A percentile compares a stretch with the other conserved stretches of the same genome.
Conservation (phyloP, 805 yeast species). For the Wickerhamiella kurtzmanii region DNA sequence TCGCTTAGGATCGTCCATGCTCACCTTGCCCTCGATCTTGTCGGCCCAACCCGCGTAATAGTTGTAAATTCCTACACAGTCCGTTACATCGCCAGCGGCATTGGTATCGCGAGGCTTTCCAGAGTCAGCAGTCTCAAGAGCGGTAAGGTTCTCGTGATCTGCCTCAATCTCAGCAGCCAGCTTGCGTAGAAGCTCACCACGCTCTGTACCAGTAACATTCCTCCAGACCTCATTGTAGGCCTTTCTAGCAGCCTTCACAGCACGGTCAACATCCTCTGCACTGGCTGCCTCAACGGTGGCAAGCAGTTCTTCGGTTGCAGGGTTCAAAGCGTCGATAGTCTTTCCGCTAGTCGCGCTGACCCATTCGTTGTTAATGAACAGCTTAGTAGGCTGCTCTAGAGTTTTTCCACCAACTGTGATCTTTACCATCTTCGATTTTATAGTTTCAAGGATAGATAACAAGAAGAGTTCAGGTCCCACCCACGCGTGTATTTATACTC, state of each 20-base stretch:
- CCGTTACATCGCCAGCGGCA: slow-evolving; percentile 39
- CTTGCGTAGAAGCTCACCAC: slow-evolving; percentile 51
- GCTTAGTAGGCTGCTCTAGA: slow-evolving; percentile 59
- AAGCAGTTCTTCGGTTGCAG: slow-evolving; percentile 62
- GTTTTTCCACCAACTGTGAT: slow-evolving; percentile 17
- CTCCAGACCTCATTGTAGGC: slow-evolving; percentile 64
- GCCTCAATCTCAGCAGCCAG: slow-evolving; percentile 71
- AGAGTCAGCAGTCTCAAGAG: slow-evolving; percentile 77
- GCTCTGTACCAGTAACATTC: slow-evolving; percentile 45
- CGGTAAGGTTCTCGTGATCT: slow-evolving; percentile 57
- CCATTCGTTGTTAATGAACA: slow-evolving; percentile 67
- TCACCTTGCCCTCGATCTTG: slow-evolving; percentile 46
- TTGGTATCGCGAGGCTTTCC: slow-evolving; percentile 52
- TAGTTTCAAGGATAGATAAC: not conserved
- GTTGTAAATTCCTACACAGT: slow-evolving; percentile 41
- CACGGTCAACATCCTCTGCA: slow-evolving; percentile 66
- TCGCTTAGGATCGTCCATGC: slow-evolving; percentile 45
- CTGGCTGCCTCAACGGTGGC: slow-evolving; percentile 62
- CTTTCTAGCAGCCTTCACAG: slow-evolving; percentile 71
- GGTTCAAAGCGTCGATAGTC: slow-evolving; percentile 51
- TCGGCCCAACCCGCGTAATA: slow-evolving; percentile 70
- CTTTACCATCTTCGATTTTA: not conserved
- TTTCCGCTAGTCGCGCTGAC: slow-evolving; percentile 40
- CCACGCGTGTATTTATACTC: not conserved
- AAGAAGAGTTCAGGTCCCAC: not conserved